Evolutionary conservation across 176 grass and related monocot genomes (phyloP).

Genomic region (Bonia amplexicaulis): DNA sequence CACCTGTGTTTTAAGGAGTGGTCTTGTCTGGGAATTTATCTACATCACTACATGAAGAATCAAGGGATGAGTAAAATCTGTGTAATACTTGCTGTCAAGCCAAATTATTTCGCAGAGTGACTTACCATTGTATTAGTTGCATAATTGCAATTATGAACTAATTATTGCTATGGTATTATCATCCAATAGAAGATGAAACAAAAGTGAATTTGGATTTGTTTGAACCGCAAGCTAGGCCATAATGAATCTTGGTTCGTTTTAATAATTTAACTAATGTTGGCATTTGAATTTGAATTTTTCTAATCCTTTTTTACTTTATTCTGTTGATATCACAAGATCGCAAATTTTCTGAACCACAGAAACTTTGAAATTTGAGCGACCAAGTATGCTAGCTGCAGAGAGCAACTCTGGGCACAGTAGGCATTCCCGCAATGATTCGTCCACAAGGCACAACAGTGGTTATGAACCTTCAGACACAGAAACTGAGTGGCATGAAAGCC

Average conservation of each 20-base stretch:
- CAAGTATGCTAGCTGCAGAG: constrained; percentile 40
- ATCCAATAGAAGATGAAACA: constrained; percentile 3
- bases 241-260: not conserved
- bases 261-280: not conserved
- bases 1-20: not conserved
- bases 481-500: constrained; percentile 79
- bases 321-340: constrained; percentile 12
- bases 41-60: constrained; percentile 1
- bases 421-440: constrained; percentile 27
- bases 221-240: not conserved
- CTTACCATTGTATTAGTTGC: not conserved
- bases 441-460: constrained; percentile 42
- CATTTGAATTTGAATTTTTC: not conserved
- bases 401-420: constrained; percentile 30
- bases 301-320: constrained; percentile 4
- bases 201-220: not conserved
- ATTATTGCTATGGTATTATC: not conserved
- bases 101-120: not conserved
- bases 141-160: not conserved
- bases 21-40: not conserved
- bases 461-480: constrained; percentile 81
- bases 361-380: constrained; percentile 8
- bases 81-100: not conserved
- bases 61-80: not conserved
- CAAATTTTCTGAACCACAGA: constrained; percentile 9